A percentile compares a stretch with the other conserved stretches of the same genome.
These are phyloP conservation scores for Dioscorea cayenensis DNA, from an alignment of 116 monocot genomes.

Conservation along the genomic window DNA sequence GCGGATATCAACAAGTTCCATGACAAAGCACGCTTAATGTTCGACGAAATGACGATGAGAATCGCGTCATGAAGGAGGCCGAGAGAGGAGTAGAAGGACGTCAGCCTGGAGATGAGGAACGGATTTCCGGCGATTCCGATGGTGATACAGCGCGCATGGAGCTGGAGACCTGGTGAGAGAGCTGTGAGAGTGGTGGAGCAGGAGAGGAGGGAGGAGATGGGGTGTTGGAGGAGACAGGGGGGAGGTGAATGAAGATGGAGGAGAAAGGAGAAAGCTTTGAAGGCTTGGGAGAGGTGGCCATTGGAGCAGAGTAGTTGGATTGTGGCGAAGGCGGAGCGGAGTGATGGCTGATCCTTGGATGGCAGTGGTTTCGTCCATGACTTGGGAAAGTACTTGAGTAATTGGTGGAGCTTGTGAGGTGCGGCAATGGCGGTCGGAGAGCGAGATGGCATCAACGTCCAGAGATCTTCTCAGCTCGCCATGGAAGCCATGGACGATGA, in stretches of 20 bases:
- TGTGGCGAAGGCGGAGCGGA: neutral
- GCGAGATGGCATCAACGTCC: too few species aligned
- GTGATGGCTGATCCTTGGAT: too few species aligned
- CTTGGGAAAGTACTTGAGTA: too few species aligned
- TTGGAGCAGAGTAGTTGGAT: conserved; percentile 14
- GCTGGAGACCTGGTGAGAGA: conserved; percentile 24
- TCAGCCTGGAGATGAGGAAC: conserved; percentile 15
- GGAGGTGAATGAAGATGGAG: conserved; percentile 5
- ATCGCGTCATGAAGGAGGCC: conserved; percentile 25
- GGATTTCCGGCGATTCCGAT: conserved; percentile 13
- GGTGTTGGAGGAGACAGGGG: conserved; percentile 11
- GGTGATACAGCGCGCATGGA: conserved; percentile 29
- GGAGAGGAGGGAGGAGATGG: conserved; percentile 31
- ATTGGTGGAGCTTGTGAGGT: too few species aligned
- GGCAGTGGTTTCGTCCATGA: too few species aligned
- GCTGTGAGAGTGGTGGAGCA: conserved; percentile 11
- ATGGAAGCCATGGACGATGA: too few species aligned
- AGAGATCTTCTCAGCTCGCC: too few species aligned
- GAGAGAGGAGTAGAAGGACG: conserved; percentile 26
- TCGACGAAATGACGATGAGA: conserved; percentile 9
- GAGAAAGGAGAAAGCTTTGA: conserved; percentile 31
- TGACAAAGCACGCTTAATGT: conserved; percentile 3
- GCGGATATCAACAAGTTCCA: conserved; percentile 42
- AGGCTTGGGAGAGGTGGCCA: conserved; percentile 32
- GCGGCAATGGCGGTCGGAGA: too few species aligned